Conservation (phyloP, 257 asterid genomes). For the Eustoma russellianum region DNA sequence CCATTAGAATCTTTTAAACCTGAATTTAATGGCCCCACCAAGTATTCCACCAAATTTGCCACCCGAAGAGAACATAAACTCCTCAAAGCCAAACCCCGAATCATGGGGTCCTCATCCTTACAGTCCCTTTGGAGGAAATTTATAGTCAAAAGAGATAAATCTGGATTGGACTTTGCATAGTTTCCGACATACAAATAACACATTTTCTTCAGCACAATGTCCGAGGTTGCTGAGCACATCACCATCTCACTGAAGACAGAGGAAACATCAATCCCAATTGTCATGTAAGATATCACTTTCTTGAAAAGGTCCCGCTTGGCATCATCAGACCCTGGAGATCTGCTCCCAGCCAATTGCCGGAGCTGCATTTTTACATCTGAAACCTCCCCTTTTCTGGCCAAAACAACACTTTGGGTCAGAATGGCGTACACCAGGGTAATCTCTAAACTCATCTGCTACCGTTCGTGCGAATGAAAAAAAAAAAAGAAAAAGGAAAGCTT, state of each 20-base stretch:
- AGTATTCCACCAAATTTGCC: slow-evolving; percentile 89
- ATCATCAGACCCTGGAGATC: slow-evolving; percentile 94
- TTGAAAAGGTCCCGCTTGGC: slow-evolving; percentile 86
- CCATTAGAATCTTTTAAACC: slow-evolving; percentile 90
- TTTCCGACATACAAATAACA: slow-evolving; percentile 93
- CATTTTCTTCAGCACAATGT: slow-evolving; percentile 95
- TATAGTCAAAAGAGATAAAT: slow-evolving; percentile 88
- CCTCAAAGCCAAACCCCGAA: slow-evolving; percentile 95
- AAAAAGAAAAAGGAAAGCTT: slow-evolving; percentile 8
- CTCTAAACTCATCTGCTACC: background rate
- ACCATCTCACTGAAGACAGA: slow-evolving; percentile 98
- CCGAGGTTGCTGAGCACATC: slow-evolving; percentile 98
- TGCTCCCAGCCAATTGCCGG: slow-evolving; percentile 88
- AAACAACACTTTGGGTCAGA: slow-evolving; percentile 18
- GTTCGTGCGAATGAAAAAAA: background rate
- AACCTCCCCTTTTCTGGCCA: slow-evolving; percentile 86
- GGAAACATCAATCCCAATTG: slow-evolving; percentile 90
- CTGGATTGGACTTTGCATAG: slow-evolving; percentile 93
- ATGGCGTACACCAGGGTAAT: slow-evolving; percentile 5
- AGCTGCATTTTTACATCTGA: slow-evolving; percentile 92
- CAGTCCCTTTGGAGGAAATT: slow-evolving; percentile 97
- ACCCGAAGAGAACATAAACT: slow-evolving; percentile 97
- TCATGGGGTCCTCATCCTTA: slow-evolving; percentile 99
- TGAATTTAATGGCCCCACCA: slow-evolving; percentile 83
- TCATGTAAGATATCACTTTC: slow-evolving; percentile 97